phyloP scores from a whole-genome alignment of 75 land plant genomes.

The Selaginella moellendorffii region DNA sequence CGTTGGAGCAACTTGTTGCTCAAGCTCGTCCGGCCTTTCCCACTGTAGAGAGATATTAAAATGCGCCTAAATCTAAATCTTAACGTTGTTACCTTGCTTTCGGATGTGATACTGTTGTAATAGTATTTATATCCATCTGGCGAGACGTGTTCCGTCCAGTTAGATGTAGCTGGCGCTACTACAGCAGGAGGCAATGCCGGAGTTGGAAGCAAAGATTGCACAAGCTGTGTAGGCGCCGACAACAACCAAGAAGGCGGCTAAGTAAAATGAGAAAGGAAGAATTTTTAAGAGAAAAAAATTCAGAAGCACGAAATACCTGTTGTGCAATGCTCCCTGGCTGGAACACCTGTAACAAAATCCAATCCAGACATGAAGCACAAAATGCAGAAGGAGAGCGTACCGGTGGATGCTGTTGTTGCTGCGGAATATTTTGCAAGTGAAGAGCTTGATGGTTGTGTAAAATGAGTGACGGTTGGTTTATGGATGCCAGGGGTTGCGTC shows the following conservation, averaged over 20 bases:
- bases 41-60: conserved; percentile 37
- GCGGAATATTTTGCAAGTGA: too few relatives aligned
- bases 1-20: conserved; percentile 40
- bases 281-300: not conserved
- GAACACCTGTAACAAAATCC: too few relatives aligned
- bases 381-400: too few relatives aligned
- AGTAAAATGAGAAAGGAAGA: not conserved
- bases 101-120: conserved; percentile 63
- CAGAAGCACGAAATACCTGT: too few relatives aligned
- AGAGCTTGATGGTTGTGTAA: too few relatives aligned
- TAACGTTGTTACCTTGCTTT: conserved; percentile 55
- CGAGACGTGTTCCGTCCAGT: conserved; percentile 93
- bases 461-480: too few relatives aligned
- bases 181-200: conserved; percentile 14
- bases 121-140: conserved; percentile 96
- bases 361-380: too few relatives aligned
- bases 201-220: conserved; percentile 18
- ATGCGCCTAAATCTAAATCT: not conserved
- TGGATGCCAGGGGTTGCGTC: too few relatives aligned
- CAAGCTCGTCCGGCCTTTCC: conserved; percentile 92
- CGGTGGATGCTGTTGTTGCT: too few relatives aligned
- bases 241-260: conserved; percentile 3
- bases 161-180: conserved; percentile 39
- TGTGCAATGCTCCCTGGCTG: too few relatives aligned
- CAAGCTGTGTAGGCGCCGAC: conserved; percentile 16